A percentile compares a stretch with the other conserved stretches of the same genome.
These are phyloP conservation scores for Claviceps humidiphila DNA, from an alignment of 2,329 filamentous ascomycete species.

Conservation along the genomic window DNA sequence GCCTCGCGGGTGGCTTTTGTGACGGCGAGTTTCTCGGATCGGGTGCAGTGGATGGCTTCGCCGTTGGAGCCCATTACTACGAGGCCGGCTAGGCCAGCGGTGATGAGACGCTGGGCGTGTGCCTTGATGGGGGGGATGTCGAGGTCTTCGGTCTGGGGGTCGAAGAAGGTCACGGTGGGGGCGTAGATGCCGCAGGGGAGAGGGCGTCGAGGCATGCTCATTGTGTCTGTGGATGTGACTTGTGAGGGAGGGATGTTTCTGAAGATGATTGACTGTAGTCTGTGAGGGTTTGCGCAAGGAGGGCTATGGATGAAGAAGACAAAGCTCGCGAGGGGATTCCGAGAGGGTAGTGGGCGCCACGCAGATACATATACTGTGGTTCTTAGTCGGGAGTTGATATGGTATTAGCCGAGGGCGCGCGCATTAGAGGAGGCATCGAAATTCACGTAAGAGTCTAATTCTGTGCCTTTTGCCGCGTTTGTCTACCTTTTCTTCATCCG, in stretches of 20 bases:
- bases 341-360: no score
- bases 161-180: constrained; percentile 84
- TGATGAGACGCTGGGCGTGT: constrained; percentile 65
- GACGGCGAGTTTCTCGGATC: constrained; percentile 61
- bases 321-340: no score
- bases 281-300: background rate
- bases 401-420: no score
- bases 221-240: background rate
- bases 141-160: constrained; percentile 70
- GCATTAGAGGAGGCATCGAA: no score
- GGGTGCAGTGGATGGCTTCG: constrained; percentile 73
- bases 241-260: background rate
- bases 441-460: background rate
- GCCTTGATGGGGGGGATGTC: constrained; percentile 68
- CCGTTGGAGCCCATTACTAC: constrained; percentile 86
- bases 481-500: background rate
- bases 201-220: constrained; percentile 1
- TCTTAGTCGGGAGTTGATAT: no score
- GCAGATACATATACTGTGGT: no score
- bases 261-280: background rate
- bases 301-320: background rate
- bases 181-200: constrained; percentile 76
- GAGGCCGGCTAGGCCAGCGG: constrained; percentile 66
- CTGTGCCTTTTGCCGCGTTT: background rate
- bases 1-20: constrained; percentile 69